phyloP scores from a whole-genome alignment of 768 basidiomycete genomes.

The Termitomyces sp. region DNA sequence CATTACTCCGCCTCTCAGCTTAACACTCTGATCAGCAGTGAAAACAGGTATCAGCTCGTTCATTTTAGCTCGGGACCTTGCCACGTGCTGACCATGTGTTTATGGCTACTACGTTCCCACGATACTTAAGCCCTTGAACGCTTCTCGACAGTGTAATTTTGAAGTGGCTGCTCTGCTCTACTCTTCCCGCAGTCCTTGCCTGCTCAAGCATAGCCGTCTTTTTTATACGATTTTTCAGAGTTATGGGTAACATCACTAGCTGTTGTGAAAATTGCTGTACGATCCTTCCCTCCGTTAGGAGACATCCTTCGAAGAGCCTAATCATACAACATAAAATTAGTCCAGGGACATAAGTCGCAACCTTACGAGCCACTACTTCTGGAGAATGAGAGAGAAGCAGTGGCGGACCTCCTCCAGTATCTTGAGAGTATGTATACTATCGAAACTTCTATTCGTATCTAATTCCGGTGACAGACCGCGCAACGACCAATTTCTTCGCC shows the following conservation, averaged over 20 bases:
- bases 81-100: conserved; percentile 4
- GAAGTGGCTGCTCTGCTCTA: conserved; percentile 13
- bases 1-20: no score
- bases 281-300: conserved; percentile 22
- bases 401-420: conserved; percentile 94
- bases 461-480: conserved; percentile 62
- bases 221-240: conserved; percentile 1
- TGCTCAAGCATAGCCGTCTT: conserved; percentile 6
- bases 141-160: conserved; percentile 13
- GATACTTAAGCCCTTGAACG: conserved; percentile 6
- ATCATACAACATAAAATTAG: conserved; percentile 30
- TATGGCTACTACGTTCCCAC: conserved; percentile 7
- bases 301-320: conserved; percentile 15
- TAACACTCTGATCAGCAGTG: no score
- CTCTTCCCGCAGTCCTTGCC: conserved; percentile 11
- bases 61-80: no score
- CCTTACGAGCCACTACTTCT: conserved; percentile 82
- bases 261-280: conserved; percentile 83
- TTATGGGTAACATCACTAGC: conserved; percentile 75
- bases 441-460: not conserved
- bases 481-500: conserved; percentile 97
- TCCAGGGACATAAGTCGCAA: conserved; percentile 78
- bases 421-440: conserved; percentile 76
- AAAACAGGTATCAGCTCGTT: no score
- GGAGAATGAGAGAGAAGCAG: conserved; percentile 95